phyloP scores from a whole-genome alignment of 163 green algal genomes.

The Chloroidium sp. region DNA sequence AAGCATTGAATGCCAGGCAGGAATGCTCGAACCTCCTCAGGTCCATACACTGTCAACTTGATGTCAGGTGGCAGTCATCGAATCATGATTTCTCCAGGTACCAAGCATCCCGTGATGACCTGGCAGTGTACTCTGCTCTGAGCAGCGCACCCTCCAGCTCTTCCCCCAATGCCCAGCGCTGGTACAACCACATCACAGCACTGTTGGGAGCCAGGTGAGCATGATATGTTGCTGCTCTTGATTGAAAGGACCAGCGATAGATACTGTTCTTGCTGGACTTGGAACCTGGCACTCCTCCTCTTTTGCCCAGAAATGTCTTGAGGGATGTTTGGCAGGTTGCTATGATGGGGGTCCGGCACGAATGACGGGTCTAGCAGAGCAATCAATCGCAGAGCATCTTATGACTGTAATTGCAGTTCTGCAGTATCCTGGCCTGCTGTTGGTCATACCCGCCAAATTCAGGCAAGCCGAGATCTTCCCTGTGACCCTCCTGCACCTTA shows the following conservation, averaged over 20 bases:
- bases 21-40: no score
- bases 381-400: neutral
- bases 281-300: no score
- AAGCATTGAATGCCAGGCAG: neutral
- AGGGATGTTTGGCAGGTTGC: neutral
- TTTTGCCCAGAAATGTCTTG: neutral
- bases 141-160: constrained; percentile 20
- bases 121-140: constrained; percentile 44
- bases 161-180: constrained; percentile 37
- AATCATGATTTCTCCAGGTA: constrained; percentile 26
- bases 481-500: neutral
- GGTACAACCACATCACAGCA: constrained; percentile 53
- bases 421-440: neutral
- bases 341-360: neutral
- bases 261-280: no score
- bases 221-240: no score
- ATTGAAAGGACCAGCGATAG: no score
- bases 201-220: constrained; percentile 35
- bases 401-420: neutral
- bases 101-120: constrained; percentile 50
- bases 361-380: neutral
- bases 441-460: neutral
- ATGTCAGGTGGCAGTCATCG: neutral
- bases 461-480: neutral
- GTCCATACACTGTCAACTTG: no score